Conservation (phyloP, 192 early-diverging fungal species). For the Chytriomyces sp. region DNA sequence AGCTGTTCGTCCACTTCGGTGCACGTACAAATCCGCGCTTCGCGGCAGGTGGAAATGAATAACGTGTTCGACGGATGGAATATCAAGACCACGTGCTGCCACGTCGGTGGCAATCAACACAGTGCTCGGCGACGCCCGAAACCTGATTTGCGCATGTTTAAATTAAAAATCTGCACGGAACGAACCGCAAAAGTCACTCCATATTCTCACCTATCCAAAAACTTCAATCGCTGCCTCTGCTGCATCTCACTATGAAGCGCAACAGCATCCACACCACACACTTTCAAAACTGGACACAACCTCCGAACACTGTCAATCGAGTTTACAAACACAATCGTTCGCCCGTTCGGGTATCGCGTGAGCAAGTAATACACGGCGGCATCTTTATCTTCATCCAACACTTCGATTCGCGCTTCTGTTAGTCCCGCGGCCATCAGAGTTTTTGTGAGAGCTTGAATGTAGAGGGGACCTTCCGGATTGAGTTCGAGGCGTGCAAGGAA, state of each 20-base stretch:
- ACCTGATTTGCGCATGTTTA: slow-evolving; percentile 45
- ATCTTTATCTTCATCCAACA: slow-evolving; percentile 79
- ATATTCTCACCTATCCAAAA: slow-evolving; percentile 70
- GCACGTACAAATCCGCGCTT: slow-evolving; percentile 92
- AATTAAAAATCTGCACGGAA: neutral
- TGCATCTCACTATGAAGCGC: slow-evolving; percentile 96
- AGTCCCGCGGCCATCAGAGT: slow-evolving; percentile 73
- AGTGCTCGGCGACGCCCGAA: slow-evolving; percentile 72
- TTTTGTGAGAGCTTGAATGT: slow-evolving; percentile 75
- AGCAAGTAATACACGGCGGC: slow-evolving; percentile 83
- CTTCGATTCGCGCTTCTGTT: slow-evolving; percentile 85
- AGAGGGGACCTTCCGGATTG: slow-evolving; percentile 59
- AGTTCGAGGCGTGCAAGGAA: slow-evolving; percentile 16
- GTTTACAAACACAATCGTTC: slow-evolving; percentile 95
- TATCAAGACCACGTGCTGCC: slow-evolving; percentile 94
- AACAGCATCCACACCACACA: slow-evolving; percentile 74
- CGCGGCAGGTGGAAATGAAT: slow-evolving; percentile 96
- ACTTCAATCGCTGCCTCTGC: slow-evolving; percentile 92
- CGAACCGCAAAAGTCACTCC: slow-evolving; percentile 2
- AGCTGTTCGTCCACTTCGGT: slow-evolving; percentile 92
- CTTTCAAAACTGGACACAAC: slow-evolving; percentile 79
- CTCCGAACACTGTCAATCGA: slow-evolving; percentile 91
- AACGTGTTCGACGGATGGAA: slow-evolving; percentile 88
- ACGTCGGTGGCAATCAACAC: slow-evolving; percentile 96
- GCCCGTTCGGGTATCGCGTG: slow-evolving; percentile 76